Percentiles rank a stretch among this genome's conserved stretches.
Evolutionary conservation across 164 flowering plant genomes (phyloP).

Genomic region (Umbellularia californica): DNA sequence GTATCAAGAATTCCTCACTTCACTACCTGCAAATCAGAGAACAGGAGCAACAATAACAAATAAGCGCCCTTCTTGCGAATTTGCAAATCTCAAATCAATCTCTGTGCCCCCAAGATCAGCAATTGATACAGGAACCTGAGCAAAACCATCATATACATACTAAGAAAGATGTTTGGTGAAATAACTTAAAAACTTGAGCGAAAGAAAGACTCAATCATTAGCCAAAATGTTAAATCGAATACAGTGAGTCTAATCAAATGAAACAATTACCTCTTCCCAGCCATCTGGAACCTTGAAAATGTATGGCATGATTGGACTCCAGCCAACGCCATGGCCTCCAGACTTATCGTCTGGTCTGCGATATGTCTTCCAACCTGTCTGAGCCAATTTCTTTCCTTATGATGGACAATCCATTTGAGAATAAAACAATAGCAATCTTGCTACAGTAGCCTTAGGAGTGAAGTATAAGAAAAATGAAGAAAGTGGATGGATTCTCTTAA

Average conservation of each 20-base stretch:
- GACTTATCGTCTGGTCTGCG: conserved; percentile 94
- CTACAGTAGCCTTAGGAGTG: background rate
- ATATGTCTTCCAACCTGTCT: conserved; percentile 99
- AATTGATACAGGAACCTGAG: conserved; percentile 91
- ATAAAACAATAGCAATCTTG: background rate
- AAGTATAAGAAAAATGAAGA: background rate
- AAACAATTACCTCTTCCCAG: conserved; percentile 78
- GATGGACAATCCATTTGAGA: conserved; percentile 4
- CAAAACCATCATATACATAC: background rate
- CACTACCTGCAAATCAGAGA: conserved; percentile 70
- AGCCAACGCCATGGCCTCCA: conserved; percentile 98
- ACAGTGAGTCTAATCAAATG: background rate
- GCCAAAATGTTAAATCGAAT: too few species aligned
- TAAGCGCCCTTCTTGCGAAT: conserved; percentile 67
- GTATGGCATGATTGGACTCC: conserved; percentile 98
- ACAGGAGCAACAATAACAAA: conserved; percentile 93
- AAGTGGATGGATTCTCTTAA: background rate
- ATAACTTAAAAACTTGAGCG: background rate
- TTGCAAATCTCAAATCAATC: conserved; percentile 88
- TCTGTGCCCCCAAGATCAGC: conserved; percentile 97
- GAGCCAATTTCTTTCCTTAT: conserved; percentile 38
- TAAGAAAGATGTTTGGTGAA: background rate
- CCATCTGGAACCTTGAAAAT: conserved; percentile 63
- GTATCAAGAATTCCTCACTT: too few species aligned
- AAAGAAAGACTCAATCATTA: background rate